Conservation (phyloP, 208 protist species). For the Strigomonas culicis region DNA sequence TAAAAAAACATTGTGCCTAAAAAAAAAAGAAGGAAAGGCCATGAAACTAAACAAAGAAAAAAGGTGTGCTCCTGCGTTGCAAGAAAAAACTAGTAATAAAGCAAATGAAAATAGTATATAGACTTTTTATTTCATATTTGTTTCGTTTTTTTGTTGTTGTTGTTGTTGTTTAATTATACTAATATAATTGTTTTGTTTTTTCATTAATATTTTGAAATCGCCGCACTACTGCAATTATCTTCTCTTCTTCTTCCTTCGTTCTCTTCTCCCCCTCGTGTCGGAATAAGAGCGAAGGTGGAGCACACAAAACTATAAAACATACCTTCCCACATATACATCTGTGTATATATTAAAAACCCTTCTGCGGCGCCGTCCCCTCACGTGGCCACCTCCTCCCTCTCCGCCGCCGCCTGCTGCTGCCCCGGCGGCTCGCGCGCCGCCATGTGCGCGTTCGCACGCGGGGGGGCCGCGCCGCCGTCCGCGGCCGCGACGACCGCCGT, state of each 20-base stretch:
- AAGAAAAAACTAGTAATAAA: background rate
- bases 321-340: conserved; percentile 3
- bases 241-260: background rate
- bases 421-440: background rate
- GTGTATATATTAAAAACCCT: background rate
- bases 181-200: conserved; percentile 4
- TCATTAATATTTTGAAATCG: background rate
- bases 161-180: conserved; percentile 5
- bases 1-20: background rate
- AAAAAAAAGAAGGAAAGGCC: background rate
- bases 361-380: background rate
- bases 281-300: too few relatives aligned
- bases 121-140: background rate
- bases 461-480: background rate
- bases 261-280: too few relatives aligned
- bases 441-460: background rate
- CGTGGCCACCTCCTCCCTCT: background rate
- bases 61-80: background rate
- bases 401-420: background rate
- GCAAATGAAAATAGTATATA: background rate
- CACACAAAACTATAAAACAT: background rate
- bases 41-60: background rate
- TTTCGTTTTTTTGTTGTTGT: conserved; percentile 13
- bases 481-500: background rate
- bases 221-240: background rate